Base-by-base conservation (phyloP, 1,284 basidiomycete species). In the Trametes sp. region DNA sequence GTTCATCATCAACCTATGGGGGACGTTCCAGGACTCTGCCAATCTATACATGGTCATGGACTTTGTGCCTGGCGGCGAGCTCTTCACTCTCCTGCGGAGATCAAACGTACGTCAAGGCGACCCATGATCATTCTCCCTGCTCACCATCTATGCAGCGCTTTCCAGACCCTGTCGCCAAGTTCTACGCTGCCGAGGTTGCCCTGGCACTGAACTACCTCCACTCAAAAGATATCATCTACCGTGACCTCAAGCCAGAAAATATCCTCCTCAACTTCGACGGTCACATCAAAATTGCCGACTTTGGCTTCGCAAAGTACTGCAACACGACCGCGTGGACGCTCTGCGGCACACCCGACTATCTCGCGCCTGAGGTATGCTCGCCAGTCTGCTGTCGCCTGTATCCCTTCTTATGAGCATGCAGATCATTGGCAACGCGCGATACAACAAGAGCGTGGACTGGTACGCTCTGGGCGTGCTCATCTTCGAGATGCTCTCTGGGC, bases 1-100 rank as follows among this genome's bases (percentile, higher is more conserved):
- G 2, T 99, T 99, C 80, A 92, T 99, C 67, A 90, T 99, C 80
- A 99, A 98, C 73, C 87, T 99, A 6, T 99, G 97, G 97, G 98
- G 97, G 28, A 93, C 94, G 1, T 99, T 99, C 79, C 95, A 98
- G 72, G 97, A 98, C 72, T 81, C 88, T 11, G 85, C 93, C 49
- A 98, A 98, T 75, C 81, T 99, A 14, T 99, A 98, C 82, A 98
- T 99, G 96, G 96, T 99, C 61, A 98, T 99, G 97, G 98, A 99
- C 79, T 99, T 98, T 75, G 97, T 99, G 4, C 95, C 96, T 0
- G 97, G 97, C 23, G 97, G 97, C 21, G 97, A 99, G 78, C 82
- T 99, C 8, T 99, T 99, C 75, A 94, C 93, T 50, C 85, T 98
- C 48, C 77, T 98, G 63, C 85, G 96, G 63, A 86, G 95, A 79